phyloP scores from a whole-genome alignment of 1,284 basidiomycete species.

The Ganoderma resinaceum region DNA sequence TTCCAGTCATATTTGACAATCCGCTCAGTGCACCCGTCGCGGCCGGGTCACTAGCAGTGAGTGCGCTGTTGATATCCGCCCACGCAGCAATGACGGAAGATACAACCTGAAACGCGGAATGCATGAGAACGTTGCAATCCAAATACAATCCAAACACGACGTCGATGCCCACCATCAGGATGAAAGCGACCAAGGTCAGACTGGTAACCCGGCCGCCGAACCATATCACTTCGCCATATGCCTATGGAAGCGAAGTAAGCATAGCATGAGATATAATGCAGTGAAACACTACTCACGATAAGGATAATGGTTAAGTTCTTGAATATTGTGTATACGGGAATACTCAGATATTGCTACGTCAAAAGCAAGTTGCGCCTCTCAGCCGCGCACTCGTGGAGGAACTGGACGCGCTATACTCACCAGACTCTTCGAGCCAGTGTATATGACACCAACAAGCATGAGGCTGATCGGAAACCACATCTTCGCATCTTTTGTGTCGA shows the following conservation, averaged over 20 bases:
- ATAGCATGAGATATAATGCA: neutral
- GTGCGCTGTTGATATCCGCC: conserved; percentile 77
- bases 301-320: conserved; percentile 99
- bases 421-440: conserved; percentile 97
- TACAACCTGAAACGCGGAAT: conserved; percentile 63
- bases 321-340: conserved; percentile 98
- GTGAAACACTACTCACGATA: conserved; percentile 68
- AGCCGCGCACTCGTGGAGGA: neutral
- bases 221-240: conserved; percentile 98
- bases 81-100: conserved; percentile 98
- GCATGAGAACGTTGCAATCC: neutral
- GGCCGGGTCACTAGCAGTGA: conserved; percentile 52
- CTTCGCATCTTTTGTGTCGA: conserved; percentile 87
- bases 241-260: conserved; percentile 50
- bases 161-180: conserved; percentile 79
- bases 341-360: conserved; percentile 87
- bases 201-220: conserved; percentile 91
- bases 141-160: neutral
- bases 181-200: conserved; percentile 89
- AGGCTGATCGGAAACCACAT: conserved; percentile 96
- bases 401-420: conserved; percentile 54
- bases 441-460: conserved; percentile 94
- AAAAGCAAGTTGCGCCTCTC: neutral
- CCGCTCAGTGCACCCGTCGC: conserved; percentile 48
- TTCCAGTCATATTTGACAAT: conserved; percentile 53